Evolutionary conservation across 1,284 basidiomycete species (phyloP).

Genomic region (Bjerkandera adusta): DNA sequence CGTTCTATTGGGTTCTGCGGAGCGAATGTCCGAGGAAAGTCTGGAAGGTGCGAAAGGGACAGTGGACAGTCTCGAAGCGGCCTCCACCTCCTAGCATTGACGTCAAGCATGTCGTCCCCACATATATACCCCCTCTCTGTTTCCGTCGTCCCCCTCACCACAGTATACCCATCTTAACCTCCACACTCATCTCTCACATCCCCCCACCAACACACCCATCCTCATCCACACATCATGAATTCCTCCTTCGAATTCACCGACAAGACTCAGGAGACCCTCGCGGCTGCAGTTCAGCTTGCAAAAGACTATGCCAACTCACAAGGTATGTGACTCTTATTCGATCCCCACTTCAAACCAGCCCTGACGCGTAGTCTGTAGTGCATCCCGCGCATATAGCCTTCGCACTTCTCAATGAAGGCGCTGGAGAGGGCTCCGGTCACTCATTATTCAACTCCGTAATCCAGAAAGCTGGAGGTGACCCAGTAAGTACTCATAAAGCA

Average conservation of each 20-base stretch:
- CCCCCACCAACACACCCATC: conserved; percentile 23
- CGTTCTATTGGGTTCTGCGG: background rate
- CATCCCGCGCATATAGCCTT: conserved; percentile 78
- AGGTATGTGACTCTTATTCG: conserved; percentile 37
- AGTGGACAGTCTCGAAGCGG: conserved; percentile 1
- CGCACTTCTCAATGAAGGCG: conserved; percentile 66
- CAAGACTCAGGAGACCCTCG: conserved; percentile 66
- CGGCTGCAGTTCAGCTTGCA: conserved; percentile 73
- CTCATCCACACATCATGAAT: conserved; percentile 39
- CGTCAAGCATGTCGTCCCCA: conserved; percentile 5
- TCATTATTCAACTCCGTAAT: conserved; percentile 77
- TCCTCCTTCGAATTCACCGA: conserved; percentile 78
- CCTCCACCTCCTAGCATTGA: background rate
- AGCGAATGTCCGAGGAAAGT: background rate
- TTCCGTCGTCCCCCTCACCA: background rate
- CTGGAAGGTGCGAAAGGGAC: conserved; percentile 1
- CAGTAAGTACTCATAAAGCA: conserved; percentile 52
- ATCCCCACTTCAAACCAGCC: background rate
- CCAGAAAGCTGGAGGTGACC: conserved; percentile 75
- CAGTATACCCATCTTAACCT: conserved; percentile 9
- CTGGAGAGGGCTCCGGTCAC: conserved; percentile 33
- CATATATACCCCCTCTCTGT: conserved; percentile 3
- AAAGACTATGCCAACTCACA: conserved; percentile 83
- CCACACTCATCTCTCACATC: conserved; percentile 15
- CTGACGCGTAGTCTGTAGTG: conserved; percentile 38